Evolutionary conservation across 768 basidiomycete genomes (phyloP).

Genomic region (Rossbeevera mucosa): DNA sequence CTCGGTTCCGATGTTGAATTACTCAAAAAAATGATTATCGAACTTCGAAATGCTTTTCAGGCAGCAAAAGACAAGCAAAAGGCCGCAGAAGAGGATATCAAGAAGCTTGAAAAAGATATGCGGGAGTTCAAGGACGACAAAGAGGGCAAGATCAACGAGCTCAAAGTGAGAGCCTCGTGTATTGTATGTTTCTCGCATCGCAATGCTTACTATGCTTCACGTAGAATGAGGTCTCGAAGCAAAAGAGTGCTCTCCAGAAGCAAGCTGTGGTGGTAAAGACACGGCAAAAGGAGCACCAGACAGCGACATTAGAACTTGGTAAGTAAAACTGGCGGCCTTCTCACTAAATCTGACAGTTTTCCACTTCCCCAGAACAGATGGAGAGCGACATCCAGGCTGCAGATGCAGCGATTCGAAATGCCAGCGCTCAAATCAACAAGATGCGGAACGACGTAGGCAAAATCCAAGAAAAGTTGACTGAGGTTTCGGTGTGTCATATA

Average conservation of each 20-base stretch:
- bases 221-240: slow-evolving; percentile 67
- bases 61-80: slow-evolving; percentile 73
- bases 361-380: slow-evolving; percentile 22
- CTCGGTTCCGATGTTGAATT: slow-evolving; percentile 75
- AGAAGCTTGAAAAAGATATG: slow-evolving; percentile 94
- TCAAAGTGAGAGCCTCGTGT: slow-evolving; percentile 56
- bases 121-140: slow-evolving; percentile 98
- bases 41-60: slow-evolving; percentile 55
- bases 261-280: slow-evolving; percentile 78
- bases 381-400: slow-evolving; percentile 27
- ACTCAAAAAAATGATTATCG: slow-evolving; percentile 57
- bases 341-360: neutral
- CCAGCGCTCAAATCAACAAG: slow-evolving; percentile 44
- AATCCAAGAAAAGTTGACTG: slow-evolving; percentile 44
- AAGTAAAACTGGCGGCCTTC: slow-evolving; percentile 18
- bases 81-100: slow-evolving; percentile 68
- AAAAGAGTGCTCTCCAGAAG: slow-evolving; percentile 78
- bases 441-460: slow-evolving; percentile 61
- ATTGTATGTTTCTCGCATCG: neutral
- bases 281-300: slow-evolving; percentile 86
- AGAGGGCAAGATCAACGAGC: slow-evolving; percentile 91
- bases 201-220: neutral
- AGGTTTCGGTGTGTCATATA: slow-evolving; percentile 18
- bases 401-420: slow-evolving; percentile 24
- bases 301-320: slow-evolving; percentile 86